A percentile compares a stretch with the other conserved stretches of the same genome.
Conservation (phyloP, 495 filamentous ascomycete genomes). For the Thermothielavioides terrestris region DNA sequence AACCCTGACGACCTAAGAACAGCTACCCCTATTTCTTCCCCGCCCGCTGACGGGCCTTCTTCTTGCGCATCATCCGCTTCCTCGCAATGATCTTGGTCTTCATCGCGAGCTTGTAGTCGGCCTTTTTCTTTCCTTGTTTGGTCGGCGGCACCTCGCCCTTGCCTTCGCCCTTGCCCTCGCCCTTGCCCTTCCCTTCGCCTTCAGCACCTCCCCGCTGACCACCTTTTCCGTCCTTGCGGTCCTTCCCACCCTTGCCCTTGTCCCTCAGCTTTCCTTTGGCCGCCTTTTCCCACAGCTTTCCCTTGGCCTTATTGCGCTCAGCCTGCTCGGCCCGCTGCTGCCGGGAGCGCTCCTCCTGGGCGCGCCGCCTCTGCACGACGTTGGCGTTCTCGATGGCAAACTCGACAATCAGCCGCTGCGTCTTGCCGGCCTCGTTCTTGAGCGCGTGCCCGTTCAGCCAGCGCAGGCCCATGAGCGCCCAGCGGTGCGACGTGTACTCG, state of each 20-base stretch:
- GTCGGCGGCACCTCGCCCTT: neutral
- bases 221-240: constrained; percentile 16
- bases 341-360: constrained; percentile 56
- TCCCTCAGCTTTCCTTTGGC: neutral
- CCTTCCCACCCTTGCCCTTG: constrained; percentile 12
- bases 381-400: constrained; percentile 98
- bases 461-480: constrained; percentile 88
- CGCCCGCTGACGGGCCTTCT: constrained; percentile 34
- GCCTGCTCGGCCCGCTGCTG: constrained; percentile 33
- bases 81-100: constrained; percentile 42
- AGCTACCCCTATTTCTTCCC: constrained; percentile 12
- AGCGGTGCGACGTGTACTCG: constrained; percentile 89
- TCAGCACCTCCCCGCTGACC: too few relatives aligned
- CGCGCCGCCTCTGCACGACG: constrained; percentile 70
- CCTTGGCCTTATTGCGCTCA: neutral
- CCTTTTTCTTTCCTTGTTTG: constrained; percentile 21
- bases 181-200: neutral
- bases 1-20: too few relatives aligned
- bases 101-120: constrained; percentile 28
- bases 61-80: constrained; percentile 42
- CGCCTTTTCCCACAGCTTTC: constrained; percentile 2
- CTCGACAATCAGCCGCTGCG: constrained; percentile 73
- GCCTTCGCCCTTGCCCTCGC: constrained; percentile 2
- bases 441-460: constrained; percentile 85
- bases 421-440: constrained; percentile 40